Evolutionary conservation across 768 basidiomycete species (phyloP).

Genomic region (Suillus alpinus): DNA sequence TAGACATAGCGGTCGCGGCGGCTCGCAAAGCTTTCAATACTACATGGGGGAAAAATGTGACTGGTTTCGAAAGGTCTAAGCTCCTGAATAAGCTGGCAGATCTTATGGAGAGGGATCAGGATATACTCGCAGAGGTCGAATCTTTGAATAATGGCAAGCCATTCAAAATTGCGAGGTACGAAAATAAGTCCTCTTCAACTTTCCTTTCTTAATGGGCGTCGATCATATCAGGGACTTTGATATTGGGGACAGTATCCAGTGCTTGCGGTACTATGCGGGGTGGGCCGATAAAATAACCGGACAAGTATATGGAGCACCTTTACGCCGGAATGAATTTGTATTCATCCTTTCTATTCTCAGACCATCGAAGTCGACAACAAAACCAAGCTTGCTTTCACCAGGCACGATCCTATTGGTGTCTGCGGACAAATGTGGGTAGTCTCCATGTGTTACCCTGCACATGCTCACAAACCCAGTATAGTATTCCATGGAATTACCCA

Average conservation of each 20-base stretch:
- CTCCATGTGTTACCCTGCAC: slow-evolving; percentile 5
- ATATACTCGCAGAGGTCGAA: slow-evolving; percentile 83
- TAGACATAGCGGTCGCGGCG: slow-evolving; percentile 80
- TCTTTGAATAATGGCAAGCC: slow-evolving; percentile 91
- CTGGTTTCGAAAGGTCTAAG: slow-evolving; percentile 78
- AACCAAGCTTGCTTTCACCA: slow-evolving; percentile 80
- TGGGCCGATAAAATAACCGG: slow-evolving; percentile 95
- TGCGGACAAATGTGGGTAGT: slow-evolving; percentile 80
- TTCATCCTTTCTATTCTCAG: slow-evolving; percentile 32
- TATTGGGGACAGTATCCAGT: slow-evolving; percentile 74
- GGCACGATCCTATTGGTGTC: slow-evolving; percentile 90
- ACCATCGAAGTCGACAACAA: slow-evolving; percentile 80
- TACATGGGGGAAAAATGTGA: slow-evolving; percentile 86
- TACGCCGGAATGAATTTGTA: background rate
- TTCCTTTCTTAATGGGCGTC: background rate
- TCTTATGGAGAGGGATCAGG: slow-evolving; percentile 80
- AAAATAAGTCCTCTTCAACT: slow-evolving; percentile 16
- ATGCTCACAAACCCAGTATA: slow-evolving; percentile 24
- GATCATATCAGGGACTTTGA: slow-evolving; percentile 62
- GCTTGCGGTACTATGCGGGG: slow-evolving; percentile 89
- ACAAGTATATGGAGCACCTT: slow-evolving; percentile 46
- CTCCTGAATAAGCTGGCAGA: slow-evolving; percentile 85
- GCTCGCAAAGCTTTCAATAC: slow-evolving; percentile 82
- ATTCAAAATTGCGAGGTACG: slow-evolving; percentile 53
- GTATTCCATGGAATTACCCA: slow-evolving; percentile 93